phyloP scores from a whole-genome alignment of 805 yeast genomes.

The Candida piceae region DNA sequence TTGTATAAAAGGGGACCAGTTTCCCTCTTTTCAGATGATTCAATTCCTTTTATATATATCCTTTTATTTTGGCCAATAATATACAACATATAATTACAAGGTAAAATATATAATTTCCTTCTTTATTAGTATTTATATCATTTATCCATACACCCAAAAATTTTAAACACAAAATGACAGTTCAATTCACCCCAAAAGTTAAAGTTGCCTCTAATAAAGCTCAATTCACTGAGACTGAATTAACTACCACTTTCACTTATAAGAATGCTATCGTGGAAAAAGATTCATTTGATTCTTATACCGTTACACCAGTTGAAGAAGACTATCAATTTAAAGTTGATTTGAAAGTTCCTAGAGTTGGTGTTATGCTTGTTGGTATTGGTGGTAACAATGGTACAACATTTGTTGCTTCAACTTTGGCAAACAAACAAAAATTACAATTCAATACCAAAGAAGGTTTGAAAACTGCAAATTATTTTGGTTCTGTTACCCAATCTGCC shows the following conservation, averaged over 20 bases:
- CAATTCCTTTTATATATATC: neutral
- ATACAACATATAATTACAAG: no score
- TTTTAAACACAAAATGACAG: conserved; percentile 25
- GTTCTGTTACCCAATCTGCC: conserved; percentile 91
- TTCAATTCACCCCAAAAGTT: conserved; percentile 37
- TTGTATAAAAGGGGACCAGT: no score
- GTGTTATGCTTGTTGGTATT: conserved; percentile 85
- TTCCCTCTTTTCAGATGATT: neutral
- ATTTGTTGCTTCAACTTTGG: conserved; percentile 75
- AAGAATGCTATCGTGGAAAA: conserved; percentile 70
- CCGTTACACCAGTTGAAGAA: conserved; percentile 64
- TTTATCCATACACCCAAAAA: no score
- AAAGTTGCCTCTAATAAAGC: conserved; percentile 53
- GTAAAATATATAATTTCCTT: neutral
- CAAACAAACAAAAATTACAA: conserved; percentile 72
- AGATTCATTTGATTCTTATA: conserved; percentile 43
- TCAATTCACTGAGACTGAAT: conserved; percentile 43
- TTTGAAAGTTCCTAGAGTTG: conserved; percentile 75
- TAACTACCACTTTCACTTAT: conserved; percentile 61
- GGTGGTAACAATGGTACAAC: conserved; percentile 98
- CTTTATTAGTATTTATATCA: no score
- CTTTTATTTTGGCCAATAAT: neutral
- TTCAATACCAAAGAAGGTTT: conserved; percentile 82
- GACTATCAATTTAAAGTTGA: conserved; percentile 86
- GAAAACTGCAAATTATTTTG: conserved; percentile 72